phyloP scores from a whole-genome alignment of 2,329 filamentous ascomycete genomes.

The Purpureocillium takamizusanense region DNA sequence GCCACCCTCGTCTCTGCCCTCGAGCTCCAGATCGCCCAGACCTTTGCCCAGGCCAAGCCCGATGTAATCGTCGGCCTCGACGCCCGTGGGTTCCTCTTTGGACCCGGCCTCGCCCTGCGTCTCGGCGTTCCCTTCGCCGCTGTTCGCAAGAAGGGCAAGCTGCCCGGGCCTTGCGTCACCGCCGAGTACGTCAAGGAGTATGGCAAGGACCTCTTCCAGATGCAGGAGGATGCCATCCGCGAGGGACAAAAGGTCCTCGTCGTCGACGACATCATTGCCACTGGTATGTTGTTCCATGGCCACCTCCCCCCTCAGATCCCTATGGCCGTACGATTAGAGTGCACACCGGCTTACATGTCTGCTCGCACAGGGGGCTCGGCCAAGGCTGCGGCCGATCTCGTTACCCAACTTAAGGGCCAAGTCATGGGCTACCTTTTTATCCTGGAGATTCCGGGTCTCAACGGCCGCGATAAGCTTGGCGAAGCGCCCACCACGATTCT shows the following conservation, averaged over 20 bases:
- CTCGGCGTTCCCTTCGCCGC: slow-evolving; percentile 84
- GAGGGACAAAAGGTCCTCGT: slow-evolving; percentile 83
- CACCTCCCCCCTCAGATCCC: background rate
- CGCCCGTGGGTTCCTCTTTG: slow-evolving; percentile 91
- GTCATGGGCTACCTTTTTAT: slow-evolving; percentile 90
- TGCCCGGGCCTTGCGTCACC: slow-evolving; percentile 80
- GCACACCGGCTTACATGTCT: slow-evolving; percentile 1
- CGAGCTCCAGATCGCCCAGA: slow-evolving; percentile 67
- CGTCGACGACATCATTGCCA: slow-evolving; percentile 97
- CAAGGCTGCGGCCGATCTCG: slow-evolving; percentile 75
- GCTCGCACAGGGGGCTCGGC: slow-evolving; percentile 70
- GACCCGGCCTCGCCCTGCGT: slow-evolving; percentile 75
- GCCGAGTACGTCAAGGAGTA: slow-evolving; percentile 94
- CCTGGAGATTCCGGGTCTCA: slow-evolving; percentile 87
- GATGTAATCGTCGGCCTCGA: slow-evolving; percentile 93
- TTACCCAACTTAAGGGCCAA: slow-evolving; percentile 76
- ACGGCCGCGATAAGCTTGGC: slow-evolving; percentile 82
- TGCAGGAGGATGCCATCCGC: slow-evolving; percentile 80
- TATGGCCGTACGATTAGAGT: background rate
- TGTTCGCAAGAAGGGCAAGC: slow-evolving; percentile 90
- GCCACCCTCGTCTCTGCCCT: slow-evolving; percentile 72
- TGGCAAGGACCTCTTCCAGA: slow-evolving; percentile 89
- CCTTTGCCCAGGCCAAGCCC: slow-evolving; percentile 53
- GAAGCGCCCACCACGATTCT: slow-evolving; percentile 72
- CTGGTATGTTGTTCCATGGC: slow-evolving; percentile 52